phyloP scores from a whole-genome alignment of 495 filamentous ascomycete species.

The Filosporella fistucella region DNA sequence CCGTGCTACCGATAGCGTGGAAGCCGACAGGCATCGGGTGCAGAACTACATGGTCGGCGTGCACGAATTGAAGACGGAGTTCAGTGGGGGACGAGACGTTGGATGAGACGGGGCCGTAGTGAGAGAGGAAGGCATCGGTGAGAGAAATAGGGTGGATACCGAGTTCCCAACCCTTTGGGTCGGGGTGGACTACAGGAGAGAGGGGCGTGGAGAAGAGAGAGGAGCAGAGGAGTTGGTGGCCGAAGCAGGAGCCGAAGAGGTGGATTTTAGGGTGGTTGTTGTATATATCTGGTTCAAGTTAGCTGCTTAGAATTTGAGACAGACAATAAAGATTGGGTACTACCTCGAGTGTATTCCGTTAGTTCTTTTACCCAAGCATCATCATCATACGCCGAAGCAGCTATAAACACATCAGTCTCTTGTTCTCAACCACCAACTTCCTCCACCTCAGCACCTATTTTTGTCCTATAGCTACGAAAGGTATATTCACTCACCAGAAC shows the following conservation, averaged over 20 bases:
- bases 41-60: constrained; percentile 51
- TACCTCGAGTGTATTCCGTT: constrained; percentile 56
- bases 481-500: constrained; percentile 39
- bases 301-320: not conserved
- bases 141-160: constrained; percentile 65
- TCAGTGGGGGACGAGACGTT: not conserved
- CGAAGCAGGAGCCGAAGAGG: constrained; percentile 73
- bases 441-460: too few species aligned
- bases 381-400: constrained; percentile 45
- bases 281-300: constrained; percentile 53
- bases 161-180: constrained; percentile 69
- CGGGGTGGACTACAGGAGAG: constrained; percentile 58
- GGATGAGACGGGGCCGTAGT: constrained; percentile 12
- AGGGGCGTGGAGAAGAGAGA: constrained; percentile 47
- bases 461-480: not conserved
- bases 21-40: constrained; percentile 53
- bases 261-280: constrained; percentile 33
- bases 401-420: constrained; percentile 23
- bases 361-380: constrained; percentile 71
- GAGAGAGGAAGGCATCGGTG: constrained; percentile 56
- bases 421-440: too few species aligned
- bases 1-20: constrained; percentile 58
- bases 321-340: not conserved
- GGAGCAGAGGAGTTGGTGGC: constrained; percentile 80
- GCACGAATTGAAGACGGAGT: constrained; percentile 74